Base-by-base conservation (phyloP, 2,329 filamentous ascomycete species). In the Fusarium vanettenii region DNA sequence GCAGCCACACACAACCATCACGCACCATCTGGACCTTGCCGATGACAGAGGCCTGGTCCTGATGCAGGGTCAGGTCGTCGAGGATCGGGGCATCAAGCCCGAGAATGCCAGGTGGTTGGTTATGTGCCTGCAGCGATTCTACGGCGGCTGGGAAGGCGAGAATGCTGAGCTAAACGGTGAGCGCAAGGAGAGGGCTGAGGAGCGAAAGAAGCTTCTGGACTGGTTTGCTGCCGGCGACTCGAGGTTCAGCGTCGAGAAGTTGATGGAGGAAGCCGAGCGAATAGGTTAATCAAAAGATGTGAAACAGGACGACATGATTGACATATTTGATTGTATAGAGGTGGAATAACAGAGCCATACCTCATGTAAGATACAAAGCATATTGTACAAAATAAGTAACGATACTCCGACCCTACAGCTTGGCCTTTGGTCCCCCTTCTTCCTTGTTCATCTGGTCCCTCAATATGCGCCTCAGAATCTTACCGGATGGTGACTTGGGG, bases 121-220 rank as follows among this genome's bases (percentile, higher is more conserved):
- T 60, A 94, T 98, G 91, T 97, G 95, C 78, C 85, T 99, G 85
- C 97, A 99, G 87, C 92, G 95, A 80, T 99, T 99, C 83, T 99
- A 99, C 81, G 91, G 92, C 20, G 90, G 90, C 72, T 86, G 90
- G 87, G 88, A 88, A 67, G 86, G 81, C 62, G 84, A 80, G n/a
- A 82, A 82, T 8, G 78, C 72, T 6, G 81, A 81, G 27, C 61
- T 81, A 6, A 79, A 79, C 5, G 81, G 82, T 8, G 81, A 82
- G 70, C 87, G 86, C 62, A 85, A 87, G 73, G 89, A 91, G 81
- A 91, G 91, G 76, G 86, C 84, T 2, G 87, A 88, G 71, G 89
- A 90, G 74, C 92, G 93, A 84, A 90, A 88, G 80, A 89, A 89
- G 83, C 81, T 99, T 81, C 83, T 98, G 81, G 91, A 95, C 82